Percentiles rank a stretch among this genome's conserved stretches.
Conservation (phyloP, 495 filamentous ascomycete species). For the Astrocystis sublimbata region DNA sequence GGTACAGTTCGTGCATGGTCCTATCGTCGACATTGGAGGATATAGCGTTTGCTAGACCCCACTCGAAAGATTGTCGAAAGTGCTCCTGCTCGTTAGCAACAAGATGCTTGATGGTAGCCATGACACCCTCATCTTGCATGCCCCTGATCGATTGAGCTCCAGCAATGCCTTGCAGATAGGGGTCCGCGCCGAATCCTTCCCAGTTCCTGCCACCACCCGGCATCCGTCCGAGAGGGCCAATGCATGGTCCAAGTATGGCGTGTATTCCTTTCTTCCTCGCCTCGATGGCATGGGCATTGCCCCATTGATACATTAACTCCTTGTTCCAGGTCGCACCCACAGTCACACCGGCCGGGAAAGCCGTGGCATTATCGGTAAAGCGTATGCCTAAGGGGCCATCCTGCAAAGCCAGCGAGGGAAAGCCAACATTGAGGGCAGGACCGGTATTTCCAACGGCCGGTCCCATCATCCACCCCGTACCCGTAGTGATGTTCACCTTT, state of each 20-base stretch:
- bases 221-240: constrained; percentile 77
- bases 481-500: constrained; percentile 94
- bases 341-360: constrained; percentile 82
- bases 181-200: constrained; percentile 84
- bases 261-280: constrained; percentile 73
- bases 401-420: constrained; percentile 85
- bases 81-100: constrained; percentile 88
- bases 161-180: constrained; percentile 62
- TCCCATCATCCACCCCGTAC: constrained; percentile 88
- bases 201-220: constrained; percentile 89
- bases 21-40: constrained; percentile 83
- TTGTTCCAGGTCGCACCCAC: constrained; percentile 86
- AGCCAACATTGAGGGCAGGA: constrained; percentile 66
- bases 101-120: constrained; percentile 75
- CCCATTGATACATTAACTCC: constrained; percentile 71
- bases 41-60: constrained; percentile 72
- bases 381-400: constrained; percentile 85
- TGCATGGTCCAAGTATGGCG: constrained; percentile 71
- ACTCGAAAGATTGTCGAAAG: constrained; percentile 71
- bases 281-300: constrained; percentile 67
- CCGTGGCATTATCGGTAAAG: constrained; percentile 73
- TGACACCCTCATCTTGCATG: constrained; percentile 78
- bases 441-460: constrained; percentile 90
- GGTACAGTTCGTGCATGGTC: constrained; percentile 79
- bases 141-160: constrained; percentile 52